Percentiles rank a stretch among this genome's conserved stretches.
These are phyloP conservation scores for Skeletonema grethae DNA, from an alignment of 108 stramenopile species.

Conservation along the genomic window DNA sequence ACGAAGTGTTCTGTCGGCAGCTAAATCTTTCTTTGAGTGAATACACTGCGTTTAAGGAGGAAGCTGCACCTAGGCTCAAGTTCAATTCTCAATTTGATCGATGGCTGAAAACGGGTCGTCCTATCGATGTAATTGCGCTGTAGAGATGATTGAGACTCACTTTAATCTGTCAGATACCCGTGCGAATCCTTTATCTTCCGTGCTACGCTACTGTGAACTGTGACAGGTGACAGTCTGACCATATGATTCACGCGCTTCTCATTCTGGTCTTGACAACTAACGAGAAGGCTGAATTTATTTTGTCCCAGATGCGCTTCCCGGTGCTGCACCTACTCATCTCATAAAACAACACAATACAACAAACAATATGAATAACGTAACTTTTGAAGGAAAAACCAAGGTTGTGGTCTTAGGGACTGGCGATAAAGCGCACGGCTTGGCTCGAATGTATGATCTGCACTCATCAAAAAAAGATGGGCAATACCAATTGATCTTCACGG, in stretches of 20 bases:
- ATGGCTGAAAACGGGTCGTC: constrained; percentile 81
- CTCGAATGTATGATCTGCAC: background rate
- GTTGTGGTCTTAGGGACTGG: background rate
- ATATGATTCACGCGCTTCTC: too few relatives aligned
- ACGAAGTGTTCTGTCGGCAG: constrained; percentile 64
- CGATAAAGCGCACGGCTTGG: background rate
- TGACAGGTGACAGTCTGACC: too few relatives aligned
- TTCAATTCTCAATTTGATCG: constrained; percentile 79
- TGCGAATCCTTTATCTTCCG: too few relatives aligned
- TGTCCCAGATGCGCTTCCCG: background rate
- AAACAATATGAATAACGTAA: background rate
- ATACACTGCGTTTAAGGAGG: constrained; percentile 59
- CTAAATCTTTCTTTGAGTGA: constrained; percentile 50
- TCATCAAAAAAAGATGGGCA: background rate
- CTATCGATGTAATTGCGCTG: constrained; percentile 50
- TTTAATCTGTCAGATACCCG: too few relatives aligned
- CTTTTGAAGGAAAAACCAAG: background rate
- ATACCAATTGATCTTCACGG: constrained; percentile 6
- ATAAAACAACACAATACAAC: background rate
- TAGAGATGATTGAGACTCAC: background rate
- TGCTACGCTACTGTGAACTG: too few relatives aligned
- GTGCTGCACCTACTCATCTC: background rate
- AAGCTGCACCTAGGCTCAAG: constrained; percentile 73
- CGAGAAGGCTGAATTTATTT: background rate
- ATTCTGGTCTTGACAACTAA: background rate